Evolutionary conservation across 768 basidiomycete genomes (phyloP), one percentile per base, ranked within the genome.

Genomic region (Exidia glandulosa): DNA sequence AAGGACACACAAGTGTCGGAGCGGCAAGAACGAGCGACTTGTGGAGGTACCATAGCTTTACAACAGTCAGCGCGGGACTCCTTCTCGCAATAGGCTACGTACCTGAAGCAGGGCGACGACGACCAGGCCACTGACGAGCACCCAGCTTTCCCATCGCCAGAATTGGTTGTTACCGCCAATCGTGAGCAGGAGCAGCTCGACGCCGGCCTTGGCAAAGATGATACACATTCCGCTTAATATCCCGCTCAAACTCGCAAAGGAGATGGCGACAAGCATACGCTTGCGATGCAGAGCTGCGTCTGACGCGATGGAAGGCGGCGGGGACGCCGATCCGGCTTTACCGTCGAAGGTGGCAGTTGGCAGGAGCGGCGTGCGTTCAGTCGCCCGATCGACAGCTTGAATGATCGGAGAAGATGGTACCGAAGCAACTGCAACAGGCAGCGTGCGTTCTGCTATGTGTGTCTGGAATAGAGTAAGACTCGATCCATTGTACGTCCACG

Each of bases 141-240:
- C 74, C 92, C 92, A 96, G 1, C 87, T 77, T 71, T 90, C 80
- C 88, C 88, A 90, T 58, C 84, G 74, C 81, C 83, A 86, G 67
- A 89, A 91, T 71, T 93, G 90, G 66, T 90, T 90, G 34, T 85
- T 70, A 7, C 88, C 88, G 3, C 78, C 72, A 29, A 92, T 63
- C 0, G 91, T 92, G 33, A 94, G 74, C 60, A 97, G 74, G 7
- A 95, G 76, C 9, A 97, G 76, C 72, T 95, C 92, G 12, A 94
- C 89, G 2, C 90, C 93, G 61, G 90, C 90, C 75, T 97, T 97
- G 16, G 94, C 94, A 63, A 95, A 90, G 16, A 97, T 77, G 29
- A 97, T 75, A 68, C 91, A 95, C 84, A 97, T 88, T 27, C 94
- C 94, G 3, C 87, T 90, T 30, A 95, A 76, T 25, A 90, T 92